phyloP scores from a whole-genome alignment of 345 rosid genomes.

The Theobroma cacao region DNA sequence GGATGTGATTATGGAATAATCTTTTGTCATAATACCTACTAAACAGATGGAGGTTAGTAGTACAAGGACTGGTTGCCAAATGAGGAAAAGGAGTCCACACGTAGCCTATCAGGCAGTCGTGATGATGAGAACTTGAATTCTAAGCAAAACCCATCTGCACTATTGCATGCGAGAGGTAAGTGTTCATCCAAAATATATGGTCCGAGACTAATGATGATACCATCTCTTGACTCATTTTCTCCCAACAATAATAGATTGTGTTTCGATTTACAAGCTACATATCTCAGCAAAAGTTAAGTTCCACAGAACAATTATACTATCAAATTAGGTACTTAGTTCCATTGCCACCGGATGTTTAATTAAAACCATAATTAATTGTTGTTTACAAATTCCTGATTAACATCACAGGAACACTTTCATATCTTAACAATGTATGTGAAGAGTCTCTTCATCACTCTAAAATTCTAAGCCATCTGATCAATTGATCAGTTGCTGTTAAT shows the following conservation, averaged over 20 bases:
- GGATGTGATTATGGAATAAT: not conserved
- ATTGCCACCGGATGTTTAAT: not conserved
- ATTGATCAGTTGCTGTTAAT: not conserved
- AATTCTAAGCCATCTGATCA: not conserved
- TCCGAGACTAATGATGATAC: not conserved
- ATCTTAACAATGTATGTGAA: not conserved
- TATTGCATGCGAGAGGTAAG: not conserved
- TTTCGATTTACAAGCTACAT: not conserved
- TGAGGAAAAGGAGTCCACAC: not conserved
- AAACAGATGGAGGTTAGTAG: not conserved
- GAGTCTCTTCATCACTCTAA: not conserved
- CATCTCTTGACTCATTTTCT: not conserved
- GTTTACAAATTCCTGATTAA: not conserved
- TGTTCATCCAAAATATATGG: not conserved
- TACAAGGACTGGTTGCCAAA: not conserved
- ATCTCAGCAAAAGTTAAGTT: not conserved
- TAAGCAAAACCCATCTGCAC: not conserved
- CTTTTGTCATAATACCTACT: not conserved
- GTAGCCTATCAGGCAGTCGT: not conserved
- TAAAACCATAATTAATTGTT: not conserved
- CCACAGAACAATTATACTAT: not conserved
- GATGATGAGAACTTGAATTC: not conserved
- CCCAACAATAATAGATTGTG: not conserved
- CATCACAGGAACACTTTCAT: too few relatives aligned
- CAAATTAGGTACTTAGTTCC: not conserved